Evolutionary conservation across 495 filamentous ascomycete genomes (phyloP), one percentile per base, ranked within the genome.

Genomic region (Penicillium canariense): DNA sequence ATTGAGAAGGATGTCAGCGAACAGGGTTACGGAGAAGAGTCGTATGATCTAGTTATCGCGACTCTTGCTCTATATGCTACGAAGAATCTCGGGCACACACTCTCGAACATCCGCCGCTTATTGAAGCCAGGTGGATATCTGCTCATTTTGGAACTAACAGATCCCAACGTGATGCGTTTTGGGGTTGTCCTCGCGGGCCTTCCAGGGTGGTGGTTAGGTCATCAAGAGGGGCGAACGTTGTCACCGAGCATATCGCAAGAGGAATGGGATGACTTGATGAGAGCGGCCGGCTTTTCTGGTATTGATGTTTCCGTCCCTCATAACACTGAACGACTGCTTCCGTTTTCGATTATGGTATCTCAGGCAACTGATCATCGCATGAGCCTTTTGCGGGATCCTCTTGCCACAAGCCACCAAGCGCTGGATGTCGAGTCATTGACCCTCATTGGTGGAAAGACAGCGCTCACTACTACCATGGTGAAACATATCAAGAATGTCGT

Each of bases 91-190:
- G 62, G 71, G 8, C 30, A 32, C 0, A 72, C 68, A 0, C 40
- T 70, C 0, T 27, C 38, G 9, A 66, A 66, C 20, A 55, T 66
- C 25, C 65, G 67, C 10, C 57, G 57, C 6, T 61, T 86, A 0
- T 49, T 86, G 11, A 80, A 77, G 46, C 81, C 83, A 7, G 82
- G 80, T 18, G 83, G 83, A 2, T 74, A 73, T 48, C 54, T 85
- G 1, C 15, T 84, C 0, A 17, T 83, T 4, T 38, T 74, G 0
- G 82, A 85, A 49, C 18, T 79, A 4, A 78, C 74, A 0, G 56
- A 72, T 32, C 59, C 69, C 7, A 67, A 61, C 4, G 56, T 56
- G 5, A 52, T 72, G 31, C 55, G 56, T 7, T 55, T 67, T 23
- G 56, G 56, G 0, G 43, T 71, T 15, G 60, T 78, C 3, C 65